phyloP scores from a whole-genome alignment of 768 basidiomycete species.

The Erythrobasidium yunnanense region DNA sequence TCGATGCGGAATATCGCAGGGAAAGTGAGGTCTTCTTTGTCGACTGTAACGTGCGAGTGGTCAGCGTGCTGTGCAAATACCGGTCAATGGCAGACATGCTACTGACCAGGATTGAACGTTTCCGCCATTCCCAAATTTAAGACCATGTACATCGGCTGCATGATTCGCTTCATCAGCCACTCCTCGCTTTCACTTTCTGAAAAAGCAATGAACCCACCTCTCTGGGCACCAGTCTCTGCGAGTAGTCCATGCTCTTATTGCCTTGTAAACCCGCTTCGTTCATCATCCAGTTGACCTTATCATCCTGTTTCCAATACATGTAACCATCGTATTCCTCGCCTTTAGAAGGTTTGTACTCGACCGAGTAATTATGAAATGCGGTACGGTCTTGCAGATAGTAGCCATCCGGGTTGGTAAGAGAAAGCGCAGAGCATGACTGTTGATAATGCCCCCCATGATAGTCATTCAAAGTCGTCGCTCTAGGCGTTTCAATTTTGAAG shows the following conservation, averaged over 20 bases:
- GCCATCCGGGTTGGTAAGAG: slow-evolving; percentile 49
- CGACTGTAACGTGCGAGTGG: slow-evolving; percentile 27
- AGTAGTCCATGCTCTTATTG: slow-evolving; percentile 52
- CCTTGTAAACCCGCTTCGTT: slow-evolving; percentile 56
- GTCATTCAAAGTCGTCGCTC: neutral
- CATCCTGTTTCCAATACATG: slow-evolving; percentile 11
- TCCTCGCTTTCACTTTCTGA: too few relatives aligned
- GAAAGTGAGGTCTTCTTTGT: slow-evolving; percentile 35
- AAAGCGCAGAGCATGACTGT: slow-evolving; percentile 60
- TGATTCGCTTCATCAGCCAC: too few relatives aligned
- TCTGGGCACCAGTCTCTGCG: slow-evolving; percentile 62
- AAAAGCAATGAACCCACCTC: too few relatives aligned
- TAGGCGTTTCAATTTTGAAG: slow-evolving; percentile 12
- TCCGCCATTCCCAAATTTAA: slow-evolving; percentile 36
- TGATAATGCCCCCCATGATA: slow-evolving; percentile 45
- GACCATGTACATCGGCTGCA: slow-evolving; percentile 24
- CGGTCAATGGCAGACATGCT: neutral
- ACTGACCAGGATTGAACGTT: slow-evolving; percentile 39
- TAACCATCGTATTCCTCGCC: slow-evolving; percentile 9
- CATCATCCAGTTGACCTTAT: slow-evolving; percentile 53
- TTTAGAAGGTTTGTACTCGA: slow-evolving; percentile 47
- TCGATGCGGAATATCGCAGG: slow-evolving; percentile 28
- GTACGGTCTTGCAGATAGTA: slow-evolving; percentile 48
- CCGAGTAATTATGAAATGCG: slow-evolving; percentile 55
- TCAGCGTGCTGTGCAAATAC: neutral